These are phyloP conservation scores for Bipolaris bicolor DNA, from an alignment of 2,329 filamentous ascomycete species.

Conservation along the genomic window DNA sequence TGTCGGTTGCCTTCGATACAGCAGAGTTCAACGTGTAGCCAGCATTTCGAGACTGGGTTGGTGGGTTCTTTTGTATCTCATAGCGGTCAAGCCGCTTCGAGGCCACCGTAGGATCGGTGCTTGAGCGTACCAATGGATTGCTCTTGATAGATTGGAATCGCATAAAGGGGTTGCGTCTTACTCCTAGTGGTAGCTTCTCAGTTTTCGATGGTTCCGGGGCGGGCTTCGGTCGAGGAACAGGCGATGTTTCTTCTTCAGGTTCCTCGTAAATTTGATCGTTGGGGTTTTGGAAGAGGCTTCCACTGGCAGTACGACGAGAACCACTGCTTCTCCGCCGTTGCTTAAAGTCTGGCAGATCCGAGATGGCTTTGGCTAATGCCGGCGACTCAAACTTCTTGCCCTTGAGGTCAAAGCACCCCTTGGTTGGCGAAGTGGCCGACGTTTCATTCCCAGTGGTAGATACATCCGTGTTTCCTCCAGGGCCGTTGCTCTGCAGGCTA, in stretches of 20 bases:
- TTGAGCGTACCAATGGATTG: constrained; percentile 51
- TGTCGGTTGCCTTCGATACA: constrained; percentile 40
- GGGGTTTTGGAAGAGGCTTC: constrained; percentile 70
- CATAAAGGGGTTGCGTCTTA: constrained; percentile 70
- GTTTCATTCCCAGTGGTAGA: constrained; percentile 16
- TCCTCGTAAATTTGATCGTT: constrained; percentile 90
- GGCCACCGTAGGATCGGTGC: constrained; percentile 55
- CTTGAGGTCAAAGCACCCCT: constrained; percentile 20
- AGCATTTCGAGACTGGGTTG: constrained; percentile 81
- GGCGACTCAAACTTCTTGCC: constrained; percentile 36
- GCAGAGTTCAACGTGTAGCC: constrained; percentile 73
- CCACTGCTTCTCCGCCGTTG: constrained; percentile 65
- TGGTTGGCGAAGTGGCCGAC: background rate
- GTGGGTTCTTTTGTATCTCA: constrained; percentile 85
- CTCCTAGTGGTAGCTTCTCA: constrained; percentile 53
- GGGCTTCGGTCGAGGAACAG: constrained; percentile 33
- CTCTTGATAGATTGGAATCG: constrained; percentile 63
- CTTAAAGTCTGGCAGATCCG: constrained; percentile 38
- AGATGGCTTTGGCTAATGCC: constrained; percentile 43
- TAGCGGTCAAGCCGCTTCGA: constrained; percentile 56
- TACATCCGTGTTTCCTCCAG: constrained; percentile 40
- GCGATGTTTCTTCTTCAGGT: constrained; percentile 61
- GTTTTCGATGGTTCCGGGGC: constrained; percentile 40
- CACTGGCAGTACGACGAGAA: constrained; percentile 72
- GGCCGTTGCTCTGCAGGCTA: constrained; percentile 48